These are phyloP conservation scores for Parsonsia alboflavescens DNA, from an alignment of 257 asterid species.

Conservation along the genomic window DNA sequence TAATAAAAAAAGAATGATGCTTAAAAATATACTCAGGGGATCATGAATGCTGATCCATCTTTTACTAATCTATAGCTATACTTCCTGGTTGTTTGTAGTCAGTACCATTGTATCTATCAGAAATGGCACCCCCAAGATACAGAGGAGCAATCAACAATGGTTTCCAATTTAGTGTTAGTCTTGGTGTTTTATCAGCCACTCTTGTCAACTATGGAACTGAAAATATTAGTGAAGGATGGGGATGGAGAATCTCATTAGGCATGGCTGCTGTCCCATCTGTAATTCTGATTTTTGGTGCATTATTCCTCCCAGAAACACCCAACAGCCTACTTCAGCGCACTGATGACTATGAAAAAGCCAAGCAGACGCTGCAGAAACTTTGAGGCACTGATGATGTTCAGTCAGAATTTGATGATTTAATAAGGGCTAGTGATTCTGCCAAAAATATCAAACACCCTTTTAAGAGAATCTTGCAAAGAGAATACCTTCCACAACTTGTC, in stretches of 20 bases:
- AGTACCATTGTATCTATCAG: constrained; percentile 26
- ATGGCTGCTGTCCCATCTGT: constrained; percentile 28
- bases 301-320: constrained; percentile 34
- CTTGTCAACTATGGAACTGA: constrained; percentile 28
- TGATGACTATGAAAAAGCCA: neutral
- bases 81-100: constrained; percentile 9
- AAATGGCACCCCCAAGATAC: constrained; percentile 28
- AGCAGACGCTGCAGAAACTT: neutral
- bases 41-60: neutral
- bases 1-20: too few species aligned
- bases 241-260: constrained; percentile 35
- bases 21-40: too few species aligned
- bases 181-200: constrained; percentile 13
- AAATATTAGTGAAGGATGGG: constrained; percentile 20
- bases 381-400: constrained; percentile 20
- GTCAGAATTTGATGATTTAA: constrained; percentile 26
- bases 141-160: constrained; percentile 28
- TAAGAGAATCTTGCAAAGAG: constrained; percentile 12
- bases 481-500: constrained; percentile 28
- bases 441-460: constrained; percentile 19
- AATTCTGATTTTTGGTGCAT: constrained; percentile 16
- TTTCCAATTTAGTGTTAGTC: constrained; percentile 18
- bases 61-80: neutral
- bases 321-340: constrained; percentile 29
- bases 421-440: constrained; percentile 17